phyloP scores from a whole-genome alignment of 2,329 filamentous ascomycete genomes.

The Coniochaeta ligniaria region DNA sequence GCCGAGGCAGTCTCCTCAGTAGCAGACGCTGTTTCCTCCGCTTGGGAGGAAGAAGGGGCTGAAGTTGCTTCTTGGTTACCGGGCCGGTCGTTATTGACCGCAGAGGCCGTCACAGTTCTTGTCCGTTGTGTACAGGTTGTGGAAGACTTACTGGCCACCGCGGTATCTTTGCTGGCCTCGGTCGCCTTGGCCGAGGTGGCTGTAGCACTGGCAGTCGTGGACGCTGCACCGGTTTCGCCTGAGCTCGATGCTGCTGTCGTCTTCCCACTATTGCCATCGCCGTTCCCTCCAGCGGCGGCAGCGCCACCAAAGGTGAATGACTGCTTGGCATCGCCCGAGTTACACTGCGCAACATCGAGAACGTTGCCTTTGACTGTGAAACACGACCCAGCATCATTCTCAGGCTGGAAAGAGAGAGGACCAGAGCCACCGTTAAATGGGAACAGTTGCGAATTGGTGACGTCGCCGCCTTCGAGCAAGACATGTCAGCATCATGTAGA shows the following conservation, averaged over 20 bases:
- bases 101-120: neutral
- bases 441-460: constrained; percentile 46
- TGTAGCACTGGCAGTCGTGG: constrained; percentile 1
- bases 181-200: neutral
- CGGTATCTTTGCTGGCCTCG: neutral
- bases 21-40: neutral
- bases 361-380: constrained; percentile 34
- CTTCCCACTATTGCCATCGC: constrained; percentile 5
- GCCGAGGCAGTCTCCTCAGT: neutral
- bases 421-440: constrained; percentile 33
- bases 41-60: neutral
- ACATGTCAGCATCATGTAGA: constrained; percentile 3
- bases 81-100: neutral
- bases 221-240: constrained; percentile 11
- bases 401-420: constrained; percentile 35
- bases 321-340: constrained; percentile 30
- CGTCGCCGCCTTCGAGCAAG: constrained; percentile 28
- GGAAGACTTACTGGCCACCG: neutral
- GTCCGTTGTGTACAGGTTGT: neutral
- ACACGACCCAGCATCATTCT: constrained; percentile 38
- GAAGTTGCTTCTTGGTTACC: neutral
- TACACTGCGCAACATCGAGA: constrained; percentile 36
- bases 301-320: constrained; percentile 27
- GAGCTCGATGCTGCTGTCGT: constrained; percentile 3
- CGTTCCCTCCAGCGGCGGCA: constrained; percentile 5